Evolutionary conservation across 805 yeast genomes (phyloP).

Genomic region (Barnettozyma salicaria): DNA sequence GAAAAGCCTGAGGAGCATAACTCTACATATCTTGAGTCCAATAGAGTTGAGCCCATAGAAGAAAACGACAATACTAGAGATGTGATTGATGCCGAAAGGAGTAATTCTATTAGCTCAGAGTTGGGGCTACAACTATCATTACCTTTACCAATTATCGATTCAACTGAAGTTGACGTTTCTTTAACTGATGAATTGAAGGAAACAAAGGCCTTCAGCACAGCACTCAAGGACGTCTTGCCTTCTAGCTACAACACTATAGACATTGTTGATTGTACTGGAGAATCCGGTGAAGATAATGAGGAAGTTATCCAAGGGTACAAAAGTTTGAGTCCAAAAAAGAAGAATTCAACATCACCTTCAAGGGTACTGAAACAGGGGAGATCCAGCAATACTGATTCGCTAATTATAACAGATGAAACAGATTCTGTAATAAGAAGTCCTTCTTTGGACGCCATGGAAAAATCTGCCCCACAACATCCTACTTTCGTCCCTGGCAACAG

Average conservation of each 20-base stretch:
- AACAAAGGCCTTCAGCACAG: constrained; percentile 11
- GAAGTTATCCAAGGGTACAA: constrained; percentile 9
- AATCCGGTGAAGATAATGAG: not conserved
- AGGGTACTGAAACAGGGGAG: too few species aligned
- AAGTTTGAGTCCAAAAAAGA: constrained; percentile 10
- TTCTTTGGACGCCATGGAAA: too few species aligned
- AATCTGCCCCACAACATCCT: too few species aligned
- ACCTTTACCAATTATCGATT: constrained; percentile 5
- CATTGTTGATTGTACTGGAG: not conserved
- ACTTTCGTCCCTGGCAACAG: too few species aligned
- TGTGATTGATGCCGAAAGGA: constrained; percentile 1
- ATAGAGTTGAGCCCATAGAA: not conserved
- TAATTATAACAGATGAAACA: too few species aligned
- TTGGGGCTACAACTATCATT: constrained; percentile 8
- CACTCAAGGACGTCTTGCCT: not conserved
- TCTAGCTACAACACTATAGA: not conserved
- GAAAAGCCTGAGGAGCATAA: not conserved
- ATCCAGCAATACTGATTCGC: too few species aligned
- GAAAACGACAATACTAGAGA: not conserved
- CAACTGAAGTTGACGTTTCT: constrained; percentile 8
- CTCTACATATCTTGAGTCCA: not conserved
- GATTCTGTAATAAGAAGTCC: too few species aligned
- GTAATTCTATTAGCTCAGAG: not conserved
- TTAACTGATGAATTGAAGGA: constrained; percentile 19
- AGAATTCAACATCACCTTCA: not conserved